These are phyloP conservation scores for Daldinia sp. DNA, from an alignment of 2,329 filamentous ascomycete genomes.

Conservation along the genomic window DNA sequence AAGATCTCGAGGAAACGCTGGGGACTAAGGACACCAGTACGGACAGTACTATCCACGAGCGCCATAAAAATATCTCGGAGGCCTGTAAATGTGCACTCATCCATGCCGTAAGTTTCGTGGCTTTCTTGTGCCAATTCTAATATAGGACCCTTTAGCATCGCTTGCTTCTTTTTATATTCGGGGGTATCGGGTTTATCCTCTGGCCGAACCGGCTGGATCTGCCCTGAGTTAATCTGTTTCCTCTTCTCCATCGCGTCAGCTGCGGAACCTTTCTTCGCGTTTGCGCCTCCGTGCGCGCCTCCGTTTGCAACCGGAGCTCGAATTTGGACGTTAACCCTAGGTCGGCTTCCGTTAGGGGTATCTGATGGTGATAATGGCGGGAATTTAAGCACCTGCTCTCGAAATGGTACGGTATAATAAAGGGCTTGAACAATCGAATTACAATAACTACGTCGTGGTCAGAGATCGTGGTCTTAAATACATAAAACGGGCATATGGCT, in stretches of 20 bases:
- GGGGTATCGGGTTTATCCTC: slow-evolving; percentile 95
- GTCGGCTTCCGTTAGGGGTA: slow-evolving; percentile 66
- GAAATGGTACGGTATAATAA: slow-evolving; percentile 93
- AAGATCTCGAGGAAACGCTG: slow-evolving; percentile 94
- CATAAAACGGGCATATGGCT: slow-evolving; percentile 37
- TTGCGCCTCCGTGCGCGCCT: slow-evolving; percentile 52
- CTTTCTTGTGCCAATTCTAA: slow-evolving; percentile 86
- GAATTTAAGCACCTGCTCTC: slow-evolving; percentile 92
- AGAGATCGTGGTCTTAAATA: slow-evolving; percentile 40
- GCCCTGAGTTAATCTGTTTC: slow-evolving; percentile 61
- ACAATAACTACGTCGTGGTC: slow-evolving; percentile 74
- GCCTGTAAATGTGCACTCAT: slow-evolving; percentile 92
- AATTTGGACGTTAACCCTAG: slow-evolving; percentile 68
- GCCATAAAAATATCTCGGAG: slow-evolving; percentile 96
- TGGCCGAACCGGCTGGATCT: slow-evolving; percentile 67
- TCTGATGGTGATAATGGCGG: slow-evolving; percentile 76
- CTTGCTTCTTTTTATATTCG: slow-evolving; percentile 98
- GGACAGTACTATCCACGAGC: slow-evolving; percentile 79
- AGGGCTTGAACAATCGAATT: slow-evolving; percentile 98
- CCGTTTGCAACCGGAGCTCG: slow-evolving; percentile 62
- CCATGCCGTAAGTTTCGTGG: slow-evolving; percentile 83
- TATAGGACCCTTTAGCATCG: slow-evolving; percentile 85
- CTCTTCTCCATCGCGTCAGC: slow-evolving; percentile 66
- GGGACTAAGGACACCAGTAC: slow-evolving; percentile 90
- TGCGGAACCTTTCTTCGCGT: slow-evolving; percentile 61